phyloP scores from a whole-genome alignment of 2,329 filamentous ascomycete genomes.

The Uncinocarpus reesii region DNA sequence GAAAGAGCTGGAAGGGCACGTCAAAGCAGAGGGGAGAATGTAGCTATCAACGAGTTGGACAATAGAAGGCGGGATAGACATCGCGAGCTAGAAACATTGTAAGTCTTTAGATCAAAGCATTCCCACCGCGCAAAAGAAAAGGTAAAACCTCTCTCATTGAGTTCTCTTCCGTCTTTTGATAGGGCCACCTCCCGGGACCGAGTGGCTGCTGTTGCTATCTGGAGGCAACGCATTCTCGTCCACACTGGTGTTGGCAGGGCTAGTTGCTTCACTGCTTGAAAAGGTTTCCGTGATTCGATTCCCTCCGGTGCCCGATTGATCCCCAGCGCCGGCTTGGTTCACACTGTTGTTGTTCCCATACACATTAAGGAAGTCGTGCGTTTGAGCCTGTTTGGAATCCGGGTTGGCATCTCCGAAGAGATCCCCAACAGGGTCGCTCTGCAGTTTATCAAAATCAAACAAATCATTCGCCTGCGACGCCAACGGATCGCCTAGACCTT shows the following conservation, averaged over 20 bases:
- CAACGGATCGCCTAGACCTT: constrained; percentile 17
- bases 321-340: not conserved
- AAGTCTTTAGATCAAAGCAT: not conserved
- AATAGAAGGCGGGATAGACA: not conserved
- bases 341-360: constrained; percentile 23
- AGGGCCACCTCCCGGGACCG: constrained; percentile 15
- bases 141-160: constrained; percentile 18
- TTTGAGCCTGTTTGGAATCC: constrained; percentile 17
- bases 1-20: too few species aligned
- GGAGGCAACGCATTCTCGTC: constrained; percentile 24
- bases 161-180: constrained; percentile 28
- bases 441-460: constrained; percentile 35
- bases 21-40: not conserved
- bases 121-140: not conserved
- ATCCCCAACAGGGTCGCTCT: constrained; percentile 22
- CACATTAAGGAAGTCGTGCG: constrained; percentile 25
- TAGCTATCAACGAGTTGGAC: not conserved
- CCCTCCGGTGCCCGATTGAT: constrained; percentile 12
- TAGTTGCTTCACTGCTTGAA: constrained; percentile 37
- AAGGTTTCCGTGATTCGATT: constrained; percentile 34
- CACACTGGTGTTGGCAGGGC: constrained; percentile 28
- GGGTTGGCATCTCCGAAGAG: constrained; percentile 23
- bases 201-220: constrained; percentile 15
- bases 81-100: not conserved
- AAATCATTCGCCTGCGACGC: constrained; percentile 28